Base-by-base conservation (phyloP, 2,329 filamentous ascomycete genomes). In the Xylaria sp. region DNA sequence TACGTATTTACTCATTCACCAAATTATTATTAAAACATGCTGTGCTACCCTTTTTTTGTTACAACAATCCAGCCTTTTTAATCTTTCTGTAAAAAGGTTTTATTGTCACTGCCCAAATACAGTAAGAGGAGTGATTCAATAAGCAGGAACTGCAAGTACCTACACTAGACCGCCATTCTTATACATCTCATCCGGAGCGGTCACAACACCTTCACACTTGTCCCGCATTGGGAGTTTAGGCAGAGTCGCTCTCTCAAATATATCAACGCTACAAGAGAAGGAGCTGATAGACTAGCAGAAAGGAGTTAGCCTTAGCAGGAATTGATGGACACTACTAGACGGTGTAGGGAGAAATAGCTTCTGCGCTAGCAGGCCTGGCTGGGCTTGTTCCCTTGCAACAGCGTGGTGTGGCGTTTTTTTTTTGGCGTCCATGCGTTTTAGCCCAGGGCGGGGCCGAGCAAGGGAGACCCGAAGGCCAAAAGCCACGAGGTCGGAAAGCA, bases 141-240 rank as follows among this genome's bases (percentile, higher is more conserved):
- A 48, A 47, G 42, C 32, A 48, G 7, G 19, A 4, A 11, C 39
- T 45, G 12, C 5, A 45, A n/a, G 39, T 45, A 47, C 17, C 17
- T 47, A 17, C 27, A 50, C 32, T 55, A 68, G 66, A 68, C 66
- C 66, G 66, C 66, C 48, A 68, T 55, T 68, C 66, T 68, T 65
- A 65, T 65, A 62, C 34, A 42, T 55, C 45, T 42, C 53, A 45
- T 58, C 53, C 11, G 27, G 45, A 65, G 57, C 54, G 62, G 62
- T 65, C 66, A 68, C 62, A 32, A 65, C 57, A 54, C 53, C 63
- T 39, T 50, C 48, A n/a, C 57, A 57, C 61, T 68, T 68, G 51
- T 64, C 61, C 50, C n/a, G 32, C 62, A 30, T 34, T 21, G 56
- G 65, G 21, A 45, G 51, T 39, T 58, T 57, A 34, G 53, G 51